phyloP scores from a whole-genome alignment of 2,329 filamentous ascomycete species.

The Rugonectria rugulosa region DNA sequence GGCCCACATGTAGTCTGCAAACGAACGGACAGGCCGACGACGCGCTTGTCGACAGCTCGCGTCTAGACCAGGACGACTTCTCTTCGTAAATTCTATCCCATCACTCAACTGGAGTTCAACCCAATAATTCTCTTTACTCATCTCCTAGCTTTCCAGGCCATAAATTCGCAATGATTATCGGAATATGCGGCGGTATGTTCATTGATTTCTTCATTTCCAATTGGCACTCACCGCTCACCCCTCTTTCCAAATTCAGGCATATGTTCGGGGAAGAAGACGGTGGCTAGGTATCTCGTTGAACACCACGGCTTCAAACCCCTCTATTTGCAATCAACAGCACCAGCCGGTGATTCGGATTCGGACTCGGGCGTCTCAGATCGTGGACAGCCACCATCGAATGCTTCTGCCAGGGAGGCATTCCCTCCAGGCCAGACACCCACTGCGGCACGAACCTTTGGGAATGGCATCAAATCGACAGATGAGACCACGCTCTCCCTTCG shows the following conservation, averaged over 20 bases:
- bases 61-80: constrained; percentile 3
- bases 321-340: constrained; percentile 54
- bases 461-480: constrained; percentile 34
- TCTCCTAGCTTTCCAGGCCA: neutral
- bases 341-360: constrained; percentile 12
- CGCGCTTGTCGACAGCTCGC: constrained; percentile 14
- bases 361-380: constrained; percentile 21
- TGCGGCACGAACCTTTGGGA: constrained; percentile 37
- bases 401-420: constrained; percentile 29
- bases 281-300: constrained; percentile 86
- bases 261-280: constrained; percentile 90
- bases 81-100: constrained; percentile 3
- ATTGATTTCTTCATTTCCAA: constrained; percentile 5
- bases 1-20: constrained; percentile 11
- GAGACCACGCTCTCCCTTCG: constrained; percentile 38
- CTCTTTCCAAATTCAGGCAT: constrained; percentile 66
- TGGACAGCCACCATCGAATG: constrained; percentile 12
- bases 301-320: constrained; percentile 83
- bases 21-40: neutral
- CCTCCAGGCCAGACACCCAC: constrained; percentile 35
- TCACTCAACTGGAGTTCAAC: neutral
- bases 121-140: neutral
- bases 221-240: constrained; percentile 1
- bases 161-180: constrained; percentile 70
- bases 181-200: constrained; percentile 73